Conservation (phyloP, 1,139 yeast species). For the Yamadazyma aaseri region DNA sequence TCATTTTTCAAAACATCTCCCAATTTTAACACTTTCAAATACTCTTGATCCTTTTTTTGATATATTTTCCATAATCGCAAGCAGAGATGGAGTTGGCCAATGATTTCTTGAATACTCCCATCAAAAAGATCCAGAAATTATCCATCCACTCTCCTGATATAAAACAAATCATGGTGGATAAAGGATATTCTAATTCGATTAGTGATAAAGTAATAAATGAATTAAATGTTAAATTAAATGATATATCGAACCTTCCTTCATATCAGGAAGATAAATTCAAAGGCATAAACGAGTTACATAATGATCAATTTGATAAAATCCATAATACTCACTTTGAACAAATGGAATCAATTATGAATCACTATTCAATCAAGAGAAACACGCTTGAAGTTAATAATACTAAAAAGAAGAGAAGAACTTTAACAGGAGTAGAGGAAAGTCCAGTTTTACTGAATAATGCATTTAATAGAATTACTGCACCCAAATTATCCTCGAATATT, state of each 20-base stretch:
- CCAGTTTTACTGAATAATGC: conserved; percentile 5
- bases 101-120: conserved; percentile 37
- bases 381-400: conserved; percentile 5
- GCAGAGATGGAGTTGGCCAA: conserved; percentile 1
- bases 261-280: conserved; percentile 1
- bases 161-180: conserved; percentile 30
- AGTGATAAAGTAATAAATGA: conserved; percentile 43
- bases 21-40: not conserved
- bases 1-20: conserved; percentile 4
- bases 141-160: conserved; percentile 33
- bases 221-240: conserved; percentile 28
- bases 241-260: conserved; percentile 10
- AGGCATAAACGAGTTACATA: conserved; percentile 1
- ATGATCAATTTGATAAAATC: conserved; percentile 13
- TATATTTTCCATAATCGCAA: not conserved
- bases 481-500: not conserved
- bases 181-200: conserved; percentile 42
- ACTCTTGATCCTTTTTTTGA: not conserved
- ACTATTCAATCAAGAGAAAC: conserved; percentile 30
- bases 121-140: conserved; percentile 35
- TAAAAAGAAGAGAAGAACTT: conserved; percentile 31
- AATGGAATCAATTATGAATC: conserved; percentile 44
- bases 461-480: not conserved
- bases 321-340: conserved; percentile 35
- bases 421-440: conserved; percentile 28